Evolutionary conservation across 2,329 filamentous ascomycete species (phyloP).

Genomic region (Beauveria asiatica): DNA sequence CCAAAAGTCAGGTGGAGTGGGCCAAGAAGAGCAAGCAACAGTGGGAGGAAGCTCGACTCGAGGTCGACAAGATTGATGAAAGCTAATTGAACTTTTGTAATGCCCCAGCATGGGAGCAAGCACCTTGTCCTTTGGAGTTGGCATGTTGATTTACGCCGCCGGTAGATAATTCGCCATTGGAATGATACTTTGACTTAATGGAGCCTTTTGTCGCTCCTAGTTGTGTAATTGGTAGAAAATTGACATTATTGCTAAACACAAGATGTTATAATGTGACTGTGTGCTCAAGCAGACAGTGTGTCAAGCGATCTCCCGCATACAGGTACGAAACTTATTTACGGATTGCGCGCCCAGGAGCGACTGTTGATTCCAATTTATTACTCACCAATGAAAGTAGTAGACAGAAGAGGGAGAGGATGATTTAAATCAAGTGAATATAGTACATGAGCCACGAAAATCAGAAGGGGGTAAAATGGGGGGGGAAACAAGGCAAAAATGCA

Average conservation of each 20-base stretch:
- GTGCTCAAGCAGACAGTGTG: no score
- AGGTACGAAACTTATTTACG: no score
- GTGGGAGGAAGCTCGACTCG: conserved; percentile 82
- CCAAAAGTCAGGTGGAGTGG: conserved; percentile 89
- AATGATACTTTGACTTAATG: neutral
- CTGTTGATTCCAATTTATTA: no score
- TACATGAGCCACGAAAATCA: no score
- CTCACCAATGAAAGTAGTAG: no score
- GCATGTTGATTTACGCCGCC: neutral
- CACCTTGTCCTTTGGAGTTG: conserved; percentile 8
- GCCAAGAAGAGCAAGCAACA: conserved; percentile 81
- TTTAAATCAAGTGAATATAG: no score
- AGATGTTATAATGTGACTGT: neutral
- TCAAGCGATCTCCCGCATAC: no score
- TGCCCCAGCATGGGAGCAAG: neutral
- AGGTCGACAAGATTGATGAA: conserved; percentile 80
- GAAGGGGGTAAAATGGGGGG: no score
- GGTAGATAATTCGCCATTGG: neutral
- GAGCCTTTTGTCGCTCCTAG: neutral
- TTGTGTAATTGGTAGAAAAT: conserved; percentile 1
- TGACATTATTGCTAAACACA: neutral
- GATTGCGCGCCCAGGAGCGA: no score
- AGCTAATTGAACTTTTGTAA: conserved; percentile 24
- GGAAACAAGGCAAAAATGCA: no score
- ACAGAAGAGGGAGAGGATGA: no score